Conservation (phyloP, 2,329 filamentous ascomycete species). For the Fusarium tricinctum region DNA sequence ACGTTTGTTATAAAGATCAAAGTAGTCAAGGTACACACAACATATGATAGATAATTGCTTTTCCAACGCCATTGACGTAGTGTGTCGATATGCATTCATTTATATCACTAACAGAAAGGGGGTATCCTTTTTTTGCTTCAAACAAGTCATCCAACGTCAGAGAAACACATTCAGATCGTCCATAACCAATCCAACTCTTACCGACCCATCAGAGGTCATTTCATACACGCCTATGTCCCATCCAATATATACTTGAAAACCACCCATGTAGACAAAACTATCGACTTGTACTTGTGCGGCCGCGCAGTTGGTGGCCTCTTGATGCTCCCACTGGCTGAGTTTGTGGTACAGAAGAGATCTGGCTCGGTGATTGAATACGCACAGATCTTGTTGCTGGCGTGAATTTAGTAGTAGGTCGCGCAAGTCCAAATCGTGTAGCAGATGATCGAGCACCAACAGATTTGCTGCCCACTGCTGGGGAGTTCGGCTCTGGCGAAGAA, state of each 20-base stretch:
- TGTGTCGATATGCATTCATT: constrained; percentile 33
- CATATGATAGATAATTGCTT: constrained; percentile 18
- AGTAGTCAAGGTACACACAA: neutral
- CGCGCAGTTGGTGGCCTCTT: constrained; percentile 19
- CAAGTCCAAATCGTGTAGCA: constrained; percentile 26
- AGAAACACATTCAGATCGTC: constrained; percentile 32
- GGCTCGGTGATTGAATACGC: constrained; percentile 45
- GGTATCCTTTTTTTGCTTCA: constrained; percentile 46
- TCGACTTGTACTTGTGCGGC: constrained; percentile 22
- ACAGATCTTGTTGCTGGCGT: constrained; percentile 43
- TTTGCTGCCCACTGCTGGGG: constrained; percentile 29
- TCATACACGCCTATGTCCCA: constrained; percentile 1
- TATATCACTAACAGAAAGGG: constrained; percentile 42
- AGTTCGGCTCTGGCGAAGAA: constrained; percentile 21
- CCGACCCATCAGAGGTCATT: neutral
- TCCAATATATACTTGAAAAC: constrained; percentile 16
- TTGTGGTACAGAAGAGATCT: constrained; percentile 33
- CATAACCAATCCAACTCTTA: constrained; percentile 13
- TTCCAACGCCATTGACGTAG: constrained; percentile 44
- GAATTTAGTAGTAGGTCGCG: constrained; percentile 21
- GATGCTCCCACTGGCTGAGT: constrained; percentile 14
- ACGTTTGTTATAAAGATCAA: neutral
- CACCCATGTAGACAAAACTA: constrained; percentile 16
- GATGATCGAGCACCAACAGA: constrained; percentile 41
- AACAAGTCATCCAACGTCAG: constrained; percentile 41